Evolutionary conservation across 2,329 filamentous ascomycete species (phyloP).

Genomic region (Colletotrichum godetiae): DNA sequence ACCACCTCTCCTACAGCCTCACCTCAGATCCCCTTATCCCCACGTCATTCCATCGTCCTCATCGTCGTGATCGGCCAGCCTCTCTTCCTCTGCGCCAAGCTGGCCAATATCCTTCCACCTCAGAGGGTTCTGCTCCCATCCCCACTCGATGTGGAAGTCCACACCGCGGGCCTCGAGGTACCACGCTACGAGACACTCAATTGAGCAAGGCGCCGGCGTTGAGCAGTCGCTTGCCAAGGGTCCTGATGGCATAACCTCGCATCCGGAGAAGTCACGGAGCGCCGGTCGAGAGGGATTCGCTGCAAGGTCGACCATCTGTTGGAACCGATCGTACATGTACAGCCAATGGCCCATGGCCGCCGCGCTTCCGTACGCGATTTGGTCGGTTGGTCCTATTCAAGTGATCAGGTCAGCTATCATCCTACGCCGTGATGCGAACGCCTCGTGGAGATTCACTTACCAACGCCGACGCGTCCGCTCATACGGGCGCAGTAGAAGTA

Average conservation of each 20-base stretch:
- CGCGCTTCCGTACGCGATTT: constrained; percentile 36
- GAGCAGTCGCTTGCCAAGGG: constrained; percentile 32
- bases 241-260: constrained; percentile 31
- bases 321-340: constrained; percentile 30
- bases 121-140: constrained; percentile 20
- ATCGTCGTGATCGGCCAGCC: constrained; percentile 11
- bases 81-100: constrained; percentile 26
- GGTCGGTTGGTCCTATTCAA: constrained; percentile 27
- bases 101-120: constrained; percentile 20
- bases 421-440: not conserved
- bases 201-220: constrained; percentile 32
- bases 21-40: not conserved
- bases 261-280: constrained; percentile 33
- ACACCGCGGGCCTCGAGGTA: constrained; percentile 34
- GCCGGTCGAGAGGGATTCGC: constrained; percentile 25
- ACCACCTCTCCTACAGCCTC: not conserved
- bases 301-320: constrained; percentile 34
- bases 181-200: constrained; percentile 36
- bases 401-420: not conserved
- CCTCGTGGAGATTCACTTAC: constrained; percentile 33
- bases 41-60: constrained; percentile 22
- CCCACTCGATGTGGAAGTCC: constrained; percentile 35
- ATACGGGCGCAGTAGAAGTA: constrained; percentile 36
- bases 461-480: constrained; percentile 30
- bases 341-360: constrained; percentile 36